Percentiles rank a stretch among this genome's conserved stretches.
These are phyloP conservation scores for Backusella liffmaniae DNA, from an alignment of 192 early-diverging fungal species.

Conservation along the genomic window DNA sequence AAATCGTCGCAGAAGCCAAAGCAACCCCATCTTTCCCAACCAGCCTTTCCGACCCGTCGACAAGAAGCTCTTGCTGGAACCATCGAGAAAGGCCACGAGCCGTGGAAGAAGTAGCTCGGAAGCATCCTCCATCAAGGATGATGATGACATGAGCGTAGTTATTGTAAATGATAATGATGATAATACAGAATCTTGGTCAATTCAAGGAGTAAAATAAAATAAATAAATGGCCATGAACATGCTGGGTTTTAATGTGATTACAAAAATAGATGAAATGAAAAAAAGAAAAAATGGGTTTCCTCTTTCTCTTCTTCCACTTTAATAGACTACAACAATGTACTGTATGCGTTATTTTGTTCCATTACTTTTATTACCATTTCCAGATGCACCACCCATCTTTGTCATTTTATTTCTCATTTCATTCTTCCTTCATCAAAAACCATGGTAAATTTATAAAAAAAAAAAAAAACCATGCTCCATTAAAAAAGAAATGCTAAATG, in stretches of 20 bases:
- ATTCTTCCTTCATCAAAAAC: constrained; percentile 57
- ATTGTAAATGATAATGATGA: constrained; percentile 20
- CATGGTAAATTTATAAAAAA: constrained; percentile 40
- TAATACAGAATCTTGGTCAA: neutral
- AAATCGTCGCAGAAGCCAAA: constrained; percentile 24
- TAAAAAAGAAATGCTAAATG: neutral
- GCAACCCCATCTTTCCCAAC: constrained; percentile 27
- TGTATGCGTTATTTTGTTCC: constrained; percentile 61
- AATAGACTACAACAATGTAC: constrained; percentile 41
- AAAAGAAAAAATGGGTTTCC: neutral
- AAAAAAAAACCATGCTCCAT: too few relatives aligned
- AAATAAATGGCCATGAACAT: neutral
- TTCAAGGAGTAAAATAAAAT: neutral
- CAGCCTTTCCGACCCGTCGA: constrained; percentile 5
- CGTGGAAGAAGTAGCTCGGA: constrained; percentile 22
- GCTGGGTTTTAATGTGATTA: neutral
- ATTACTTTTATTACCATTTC: constrained; percentile 56
- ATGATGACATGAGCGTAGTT: constrained; percentile 29
- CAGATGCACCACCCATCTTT: constrained; percentile 57
- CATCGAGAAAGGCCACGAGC: neutral
- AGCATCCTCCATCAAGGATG: constrained; percentile 26
- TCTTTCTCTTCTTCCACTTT: neutral
- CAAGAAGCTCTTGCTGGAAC: constrained; percentile 4
- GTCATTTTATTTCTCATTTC: constrained; percentile 54
- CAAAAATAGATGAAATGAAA: neutral